A percentile compares a stretch with the other conserved stretches of the same genome.
Evolutionary conservation across 352 stramenopile species (phyloP).

Genomic region (Pythium inflatum): DNA sequence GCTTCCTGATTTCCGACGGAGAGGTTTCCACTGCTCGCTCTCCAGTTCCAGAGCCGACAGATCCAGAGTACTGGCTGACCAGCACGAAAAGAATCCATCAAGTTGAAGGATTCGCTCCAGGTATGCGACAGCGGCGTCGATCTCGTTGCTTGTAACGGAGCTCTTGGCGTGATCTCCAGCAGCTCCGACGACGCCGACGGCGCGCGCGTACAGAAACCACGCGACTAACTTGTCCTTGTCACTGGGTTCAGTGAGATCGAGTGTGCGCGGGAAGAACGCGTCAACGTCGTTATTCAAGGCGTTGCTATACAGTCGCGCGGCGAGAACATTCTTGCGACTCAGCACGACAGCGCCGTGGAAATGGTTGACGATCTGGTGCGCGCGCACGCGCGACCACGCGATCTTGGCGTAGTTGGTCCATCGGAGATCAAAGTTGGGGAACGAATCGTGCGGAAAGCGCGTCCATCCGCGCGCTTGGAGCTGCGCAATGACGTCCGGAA

Average conservation of each 20-base stretch:
- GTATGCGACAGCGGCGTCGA: neutral
- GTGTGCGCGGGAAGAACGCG: conserved; percentile 56
- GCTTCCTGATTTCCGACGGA: neutral
- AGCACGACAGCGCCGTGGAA: conserved; percentile 64
- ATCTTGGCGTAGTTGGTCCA: conserved; percentile 78
- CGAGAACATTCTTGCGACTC: conserved; percentile 66
- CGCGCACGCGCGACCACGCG: conserved; percentile 48
- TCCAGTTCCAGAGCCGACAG: conserved; percentile 17
- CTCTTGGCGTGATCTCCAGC: neutral
- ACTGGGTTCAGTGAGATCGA: conserved; percentile 35
- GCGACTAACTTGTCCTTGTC: conserved; percentile 32
- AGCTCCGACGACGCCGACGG: conserved; percentile 34
- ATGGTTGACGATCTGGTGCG: conserved; percentile 66
- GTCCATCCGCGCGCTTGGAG: conserved; percentile 48
- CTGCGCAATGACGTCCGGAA: conserved; percentile 48
- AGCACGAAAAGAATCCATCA: conserved; percentile 14
- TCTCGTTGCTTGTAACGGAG: neutral
- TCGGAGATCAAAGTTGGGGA: conserved; percentile 62
- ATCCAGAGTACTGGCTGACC: neutral
- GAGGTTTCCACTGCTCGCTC: conserved; percentile 16
- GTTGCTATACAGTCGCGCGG: conserved; percentile 39
- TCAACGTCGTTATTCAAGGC: conserved; percentile 32
- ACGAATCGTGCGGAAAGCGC: conserved; percentile 58
- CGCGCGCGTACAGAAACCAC: conserved; percentile 59
- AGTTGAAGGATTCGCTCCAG: conserved; percentile 14